phyloP scores from a whole-genome alignment of 306 rosid genomes.

The Arachis stenosperma region DNA sequence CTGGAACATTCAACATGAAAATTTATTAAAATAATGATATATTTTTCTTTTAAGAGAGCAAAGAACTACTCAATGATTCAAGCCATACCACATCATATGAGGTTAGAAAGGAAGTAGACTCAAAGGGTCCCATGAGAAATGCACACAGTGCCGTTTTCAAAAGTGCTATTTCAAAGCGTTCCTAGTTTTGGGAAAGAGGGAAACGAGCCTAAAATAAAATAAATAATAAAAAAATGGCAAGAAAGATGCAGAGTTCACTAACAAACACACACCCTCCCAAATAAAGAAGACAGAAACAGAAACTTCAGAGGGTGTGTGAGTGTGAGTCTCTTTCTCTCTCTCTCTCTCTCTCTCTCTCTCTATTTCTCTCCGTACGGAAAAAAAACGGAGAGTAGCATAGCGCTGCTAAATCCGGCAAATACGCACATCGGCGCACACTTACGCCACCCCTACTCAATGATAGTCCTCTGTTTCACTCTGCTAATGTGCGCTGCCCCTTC shows the following conservation, averaged over 20 bases:
- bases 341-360: neutral
- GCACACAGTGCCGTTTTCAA: slow-evolving; percentile 40
- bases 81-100: slow-evolving; percentile 55
- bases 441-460: slow-evolving; percentile 34
- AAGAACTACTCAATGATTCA: slow-evolving; percentile 56
- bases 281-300: slow-evolving; percentile 8
- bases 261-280: neutral
- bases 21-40: too few species aligned
- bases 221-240: neutral
- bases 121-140: slow-evolving; percentile 37
- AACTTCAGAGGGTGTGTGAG: neutral
- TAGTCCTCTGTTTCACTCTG: neutral
- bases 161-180: slow-evolving; percentile 52
- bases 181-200: slow-evolving; percentile 28
- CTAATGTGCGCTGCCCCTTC: slow-evolving; percentile 51
- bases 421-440: slow-evolving; percentile 37
- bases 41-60: neutral
- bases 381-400: neutral
- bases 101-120: slow-evolving; percentile 47
- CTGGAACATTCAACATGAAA: neutral
- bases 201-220: slow-evolving; percentile 20
- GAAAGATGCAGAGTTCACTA: neutral
- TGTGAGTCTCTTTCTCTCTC: neutral
- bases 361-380: neutral
- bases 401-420: slow-evolving; percentile 31